phyloP scores from a whole-genome alignment of 2,329 filamentous ascomycete genomes.

The Colletotrichum sp. region DNA sequence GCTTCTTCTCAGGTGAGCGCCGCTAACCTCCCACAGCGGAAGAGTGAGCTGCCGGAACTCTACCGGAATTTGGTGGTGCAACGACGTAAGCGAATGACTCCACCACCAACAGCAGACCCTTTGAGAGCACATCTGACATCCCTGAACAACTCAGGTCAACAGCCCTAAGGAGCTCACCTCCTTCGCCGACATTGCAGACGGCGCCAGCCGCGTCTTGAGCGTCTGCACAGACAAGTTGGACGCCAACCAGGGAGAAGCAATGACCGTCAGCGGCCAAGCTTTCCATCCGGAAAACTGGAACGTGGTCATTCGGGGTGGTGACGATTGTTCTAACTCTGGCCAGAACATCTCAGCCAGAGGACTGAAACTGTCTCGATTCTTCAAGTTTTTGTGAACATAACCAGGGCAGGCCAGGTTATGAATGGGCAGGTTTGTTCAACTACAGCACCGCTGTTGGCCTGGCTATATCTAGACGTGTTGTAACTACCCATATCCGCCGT shows the following conservation, averaged over 20 bases:
- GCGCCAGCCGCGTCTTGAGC: neutral
- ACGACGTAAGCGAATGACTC: neutral
- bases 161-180: neutral
- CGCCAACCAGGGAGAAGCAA: neutral
- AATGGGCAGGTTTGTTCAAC: neutral
- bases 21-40: neutral
- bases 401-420: neutral
- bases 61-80: conserved; percentile 8
- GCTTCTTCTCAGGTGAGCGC: rapidly evolving
- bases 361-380: neutral
- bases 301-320: neutral
- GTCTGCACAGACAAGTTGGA: conserved; percentile 7
- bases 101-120: neutral
- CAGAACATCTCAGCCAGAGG: neutral
- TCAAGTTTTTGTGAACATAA: neutral
- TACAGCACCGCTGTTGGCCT: neutral
- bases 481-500: neutral
- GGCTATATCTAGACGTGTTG: neutral
- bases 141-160: neutral
- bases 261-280: conserved; percentile 6
- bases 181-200: conserved; percentile 8
- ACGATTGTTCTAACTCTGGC: neutral
- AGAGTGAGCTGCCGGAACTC: conserved; percentile 4
- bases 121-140: neutral
- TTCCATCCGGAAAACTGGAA: conserved; percentile 10